These are phyloP conservation scores for Pseudogymnoascus sp. DNA, from an alignment of 2,329 filamentous ascomycete genomes.

Conservation along the genomic window DNA sequence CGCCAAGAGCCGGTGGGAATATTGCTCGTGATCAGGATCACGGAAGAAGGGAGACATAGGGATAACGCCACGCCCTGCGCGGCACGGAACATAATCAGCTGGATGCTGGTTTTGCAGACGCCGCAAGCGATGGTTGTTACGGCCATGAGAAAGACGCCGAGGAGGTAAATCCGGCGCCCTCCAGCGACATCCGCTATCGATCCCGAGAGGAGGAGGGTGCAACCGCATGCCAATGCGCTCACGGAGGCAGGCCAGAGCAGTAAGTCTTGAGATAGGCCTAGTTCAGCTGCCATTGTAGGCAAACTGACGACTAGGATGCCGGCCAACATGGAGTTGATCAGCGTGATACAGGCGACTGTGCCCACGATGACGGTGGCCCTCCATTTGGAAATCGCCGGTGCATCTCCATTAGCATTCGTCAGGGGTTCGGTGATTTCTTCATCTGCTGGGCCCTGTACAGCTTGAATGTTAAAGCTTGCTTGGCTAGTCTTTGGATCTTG, in stretches of 20 bases:
- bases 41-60: conserved; percentile 39
- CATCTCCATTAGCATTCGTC: neutral
- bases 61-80: conserved; percentile 37
- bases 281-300: conserved; percentile 32
- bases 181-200: conserved; percentile 43
- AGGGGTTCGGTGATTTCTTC: conserved; percentile 8
- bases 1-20: conserved; percentile 38
- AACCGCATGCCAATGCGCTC: conserved; percentile 33
- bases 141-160: conserved; percentile 35
- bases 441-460: neutral
- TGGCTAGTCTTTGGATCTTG: neutral
- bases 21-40: conserved; percentile 39
- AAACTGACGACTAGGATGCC: conserved; percentile 33
- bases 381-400: conserved; percentile 13
- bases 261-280: conserved; percentile 21
- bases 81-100: conserved; percentile 39
- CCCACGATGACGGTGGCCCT: conserved; percentile 14
- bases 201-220: conserved; percentile 39
- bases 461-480: neutral
- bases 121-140: conserved; percentile 37
- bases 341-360: conserved; percentile 20
- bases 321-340: conserved; percentile 23
- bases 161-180: conserved; percentile 35
- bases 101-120: conserved; percentile 29
- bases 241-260: conserved; percentile 27